Base-by-base conservation (phyloP, 2,329 filamentous ascomycete species). In the Ascochyta lentis region DNA sequence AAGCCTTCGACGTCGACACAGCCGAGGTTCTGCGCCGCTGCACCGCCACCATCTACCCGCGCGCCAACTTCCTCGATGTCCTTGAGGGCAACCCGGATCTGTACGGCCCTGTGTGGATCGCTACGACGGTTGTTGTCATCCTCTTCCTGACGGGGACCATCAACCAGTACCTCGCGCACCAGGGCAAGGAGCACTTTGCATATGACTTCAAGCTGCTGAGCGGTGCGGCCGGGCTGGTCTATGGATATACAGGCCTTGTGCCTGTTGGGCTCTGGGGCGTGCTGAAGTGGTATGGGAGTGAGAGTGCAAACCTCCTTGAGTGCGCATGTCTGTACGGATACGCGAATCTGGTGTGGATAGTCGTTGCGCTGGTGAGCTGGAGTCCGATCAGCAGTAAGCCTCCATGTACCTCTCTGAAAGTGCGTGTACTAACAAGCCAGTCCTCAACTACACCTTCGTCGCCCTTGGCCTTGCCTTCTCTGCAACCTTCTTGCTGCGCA, bases 1-100 rank as follows among this genome's bases (percentile, higher is more conserved):
- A 96, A 79, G 98, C 95, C 85, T 99, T 99, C 80, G 95, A 99
- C 73, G 94, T 99, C 62, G 95, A 99, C 79, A 98, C 95, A 1
- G 88, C 86, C 57, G 91, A 95, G 49, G 93, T 99, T 19, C 80
- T 97, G 52, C 84, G 88, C 70, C 90, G 95, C 64, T 98, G 95
- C 78, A 88, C 88, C 77, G 89, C 92, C 1, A 89, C 94, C n/a
- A 80, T 98, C 35, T 96, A 90, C 77, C 95, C 95, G 41, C 88
- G 92, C 60, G 89, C 89, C 54, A 97, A 96, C 81, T 99, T 99
- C 79, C 88, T 99, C 61, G 95, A 99, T 73, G 92, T 98, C 33
- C 84, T 99, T 26, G 95, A 99, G 74, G 95, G 95, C 19, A 98
- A 98, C 75, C 91, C 95, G 1, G 95, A 99, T 72, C 81, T 99